Percentiles rank a stretch among this genome's conserved stretches.
Evolutionary conservation across 2,329 filamentous ascomycete species (phyloP).

Genomic region (Plectosphaerella sp.): DNA sequence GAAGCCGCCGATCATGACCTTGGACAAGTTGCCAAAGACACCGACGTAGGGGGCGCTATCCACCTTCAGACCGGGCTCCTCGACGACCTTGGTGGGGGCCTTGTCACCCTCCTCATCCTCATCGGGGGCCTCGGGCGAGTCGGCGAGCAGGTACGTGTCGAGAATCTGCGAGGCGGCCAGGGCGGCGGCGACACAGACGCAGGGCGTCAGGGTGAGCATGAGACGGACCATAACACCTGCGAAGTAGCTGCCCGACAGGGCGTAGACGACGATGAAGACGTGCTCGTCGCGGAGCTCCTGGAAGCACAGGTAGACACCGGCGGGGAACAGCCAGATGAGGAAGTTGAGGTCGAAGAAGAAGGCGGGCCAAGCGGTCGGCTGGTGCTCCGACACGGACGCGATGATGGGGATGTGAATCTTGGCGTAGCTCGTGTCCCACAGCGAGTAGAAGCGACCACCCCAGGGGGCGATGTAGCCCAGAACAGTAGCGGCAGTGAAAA

Average conservation of each 20-base stretch:
- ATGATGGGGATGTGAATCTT: constrained; percentile 99
- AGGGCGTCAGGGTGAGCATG: constrained; percentile 94
- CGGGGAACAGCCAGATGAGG: constrained; percentile 98
- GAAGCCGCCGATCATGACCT: constrained; percentile 67
- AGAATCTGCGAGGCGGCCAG: constrained; percentile 84
- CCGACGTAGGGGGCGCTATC: constrained; percentile 72
- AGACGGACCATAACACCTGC: constrained; percentile 98
- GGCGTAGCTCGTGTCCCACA: constrained; percentile 97
- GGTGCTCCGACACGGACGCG: constrained; percentile 98
- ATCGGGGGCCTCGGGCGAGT: constrained; percentile 53
- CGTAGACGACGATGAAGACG: constrained; percentile 95
- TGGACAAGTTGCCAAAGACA: constrained; percentile 77
- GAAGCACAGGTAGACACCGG: constrained; percentile 98
- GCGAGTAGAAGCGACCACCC: constrained; percentile 97
- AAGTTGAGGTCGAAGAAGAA: constrained; percentile 99
- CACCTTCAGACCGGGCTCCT: constrained; percentile 59
- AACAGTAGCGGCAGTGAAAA: constrained; percentile 81
- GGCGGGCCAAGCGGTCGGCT: constrained; percentile 96
- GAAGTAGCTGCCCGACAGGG: constrained; percentile 96
- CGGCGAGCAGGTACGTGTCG: constrained; percentile 73
- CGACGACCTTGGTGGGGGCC: constrained; percentile 51
- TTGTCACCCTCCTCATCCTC: constrained; percentile 30
- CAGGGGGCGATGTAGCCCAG: constrained; percentile 93
- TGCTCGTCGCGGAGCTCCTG: constrained; percentile 90
- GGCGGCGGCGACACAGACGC: constrained; percentile 92